These are phyloP conservation scores for Trichocladium uniseriatum DNA, from an alignment of 495 filamentous ascomycete genomes.

Conservation along the genomic window DNA sequence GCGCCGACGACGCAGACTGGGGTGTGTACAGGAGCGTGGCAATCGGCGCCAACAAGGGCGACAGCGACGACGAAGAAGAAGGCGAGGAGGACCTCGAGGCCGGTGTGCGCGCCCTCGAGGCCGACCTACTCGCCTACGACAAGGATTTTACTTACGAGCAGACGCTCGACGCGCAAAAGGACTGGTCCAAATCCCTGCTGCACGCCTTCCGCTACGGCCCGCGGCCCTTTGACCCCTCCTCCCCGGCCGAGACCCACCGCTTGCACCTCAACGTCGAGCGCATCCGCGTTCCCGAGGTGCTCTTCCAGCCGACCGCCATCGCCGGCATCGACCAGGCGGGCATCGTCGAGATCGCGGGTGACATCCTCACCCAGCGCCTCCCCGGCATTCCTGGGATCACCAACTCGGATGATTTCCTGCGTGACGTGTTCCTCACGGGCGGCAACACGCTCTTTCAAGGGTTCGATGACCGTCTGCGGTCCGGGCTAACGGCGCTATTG, in stretches of 20 bases:
- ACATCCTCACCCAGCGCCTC: slow-evolving; percentile 74
- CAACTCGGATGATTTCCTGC: slow-evolving; percentile 55
- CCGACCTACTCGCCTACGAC: slow-evolving; percentile 77
- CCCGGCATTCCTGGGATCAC: slow-evolving; percentile 38
- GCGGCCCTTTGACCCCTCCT: slow-evolving; percentile 71
- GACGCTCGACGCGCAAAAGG: slow-evolving; percentile 81
- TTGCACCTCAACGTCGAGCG: slow-evolving; percentile 94
- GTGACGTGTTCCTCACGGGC: slow-evolving; percentile 87
- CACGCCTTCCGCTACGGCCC: slow-evolving; percentile 86
- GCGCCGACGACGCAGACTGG: slow-evolving; percentile 97
- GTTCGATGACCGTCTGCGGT: slow-evolving; percentile 74
- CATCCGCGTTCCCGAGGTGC: slow-evolving; percentile 89
- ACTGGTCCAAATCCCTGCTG: slow-evolving; percentile 85
- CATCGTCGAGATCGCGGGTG: slow-evolving; percentile 77
- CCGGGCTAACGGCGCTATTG: slow-evolving; percentile 61
- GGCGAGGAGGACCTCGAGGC: slow-evolving; percentile 80
- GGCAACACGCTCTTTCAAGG: slow-evolving; percentile 81
- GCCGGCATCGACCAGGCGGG: slow-evolving; percentile 93
- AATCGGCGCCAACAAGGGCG: slow-evolving; percentile 52
- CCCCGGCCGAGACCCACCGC: slow-evolving; percentile 73
- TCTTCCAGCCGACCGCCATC: slow-evolving; percentile 85
- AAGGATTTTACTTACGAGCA: slow-evolving; percentile 80
- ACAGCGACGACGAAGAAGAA: slow-evolving; percentile 64
- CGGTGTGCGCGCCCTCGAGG: slow-evolving; percentile 64
- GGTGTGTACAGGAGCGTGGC: slow-evolving; percentile 88